Evolutionary conservation across 2,329 filamentous ascomycete species (phyloP), one percentile per base, ranked within the genome.

Genomic region (Beauveria asiatica): DNA sequence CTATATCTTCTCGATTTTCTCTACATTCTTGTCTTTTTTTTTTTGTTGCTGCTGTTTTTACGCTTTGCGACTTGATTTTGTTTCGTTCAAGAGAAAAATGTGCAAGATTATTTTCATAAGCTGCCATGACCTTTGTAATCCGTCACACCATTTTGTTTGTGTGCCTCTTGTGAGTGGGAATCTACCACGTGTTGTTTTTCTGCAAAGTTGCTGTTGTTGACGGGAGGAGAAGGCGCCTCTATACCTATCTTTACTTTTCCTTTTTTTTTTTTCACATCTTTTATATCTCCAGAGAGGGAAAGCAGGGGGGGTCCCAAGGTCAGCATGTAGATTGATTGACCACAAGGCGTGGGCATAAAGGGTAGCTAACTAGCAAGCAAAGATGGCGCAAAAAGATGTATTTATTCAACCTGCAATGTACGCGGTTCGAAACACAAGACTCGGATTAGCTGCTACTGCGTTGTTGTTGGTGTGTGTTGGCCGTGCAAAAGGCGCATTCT

Each of bases 1-100:
- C 51, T 59, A 54, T 62, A 27, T 44, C 54, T 56, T 63, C n/a
- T 53, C 48, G 23, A 30, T 21, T 50, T 56, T 60, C 52, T 16
- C 44, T 11, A 13, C 39, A 57, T 56, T 56, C 16, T 37, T 54
- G 16, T 41, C 44, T 44, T 33, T 42, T 17, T 44, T 39, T 13
- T 9, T 56, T 23, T 46, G 17, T 37, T 27, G 11, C 19, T 41
- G 10, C 16, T 23, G 13, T 19, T 39, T 9, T n/a, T 9, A 16
- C 19, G 16, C 33, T 41, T 39, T 27, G 23, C 37, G 45, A 27
- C 21, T 57, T 57, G 37, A 19, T 50, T 23, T 30, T 27, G 23
- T 27, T 41, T 7, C 19, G 13, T 27, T 25, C 23, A 49, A 46
- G 30, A 57, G 23, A 48, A 37, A 48, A 57, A 37, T 48, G 44